Evolutionary conservation across 345 rosid species (phyloP).

Genomic region (Bretschneidera sinensis): DNA sequence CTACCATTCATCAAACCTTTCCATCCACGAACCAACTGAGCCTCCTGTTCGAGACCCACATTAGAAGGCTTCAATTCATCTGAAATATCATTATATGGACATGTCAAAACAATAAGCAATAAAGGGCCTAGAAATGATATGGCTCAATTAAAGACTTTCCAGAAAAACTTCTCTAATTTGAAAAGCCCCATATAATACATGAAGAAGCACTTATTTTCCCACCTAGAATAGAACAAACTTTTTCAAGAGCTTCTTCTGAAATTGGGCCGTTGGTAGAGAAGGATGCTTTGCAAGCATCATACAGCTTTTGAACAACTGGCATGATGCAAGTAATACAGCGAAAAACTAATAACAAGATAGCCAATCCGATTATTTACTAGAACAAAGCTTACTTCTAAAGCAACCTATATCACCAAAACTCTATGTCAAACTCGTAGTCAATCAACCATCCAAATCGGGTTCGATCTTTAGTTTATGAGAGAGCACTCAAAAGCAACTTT

Average conservation of each 20-base stretch:
- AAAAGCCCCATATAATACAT: not conserved
- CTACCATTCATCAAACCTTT: conserved; percentile 34
- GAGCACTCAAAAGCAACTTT: conserved; percentile 13
- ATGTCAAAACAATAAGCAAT: no score
- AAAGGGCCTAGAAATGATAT: not conserved
- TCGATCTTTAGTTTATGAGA: not conserved
- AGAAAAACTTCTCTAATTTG: no score
- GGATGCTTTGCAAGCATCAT: conserved; percentile 32
- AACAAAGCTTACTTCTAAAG: conserved; percentile 5
- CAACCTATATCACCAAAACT: no score
- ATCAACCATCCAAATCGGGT: conserved; percentile 9
- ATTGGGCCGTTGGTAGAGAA: conserved; percentile 33
- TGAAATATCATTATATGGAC: conserved; percentile 11
- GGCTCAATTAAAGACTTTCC: no score
- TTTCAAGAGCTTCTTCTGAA: conserved; percentile 33
- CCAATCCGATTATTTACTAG: not conserved
- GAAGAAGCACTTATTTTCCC: not conserved
- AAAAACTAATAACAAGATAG: conserved; percentile 2
- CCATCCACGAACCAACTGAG: conserved; percentile 29
- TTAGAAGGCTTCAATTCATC: conserved; percentile 39
- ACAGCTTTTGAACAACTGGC: conserved; percentile 23
- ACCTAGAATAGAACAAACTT: conserved; percentile 31
- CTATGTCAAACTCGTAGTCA: no score
- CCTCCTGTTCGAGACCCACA: conserved; percentile 41
- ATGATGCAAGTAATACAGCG: conserved; percentile 17